phyloP scores from a whole-genome alignment of 345 rosid genomes.

The Lepidium africanum region DNA sequence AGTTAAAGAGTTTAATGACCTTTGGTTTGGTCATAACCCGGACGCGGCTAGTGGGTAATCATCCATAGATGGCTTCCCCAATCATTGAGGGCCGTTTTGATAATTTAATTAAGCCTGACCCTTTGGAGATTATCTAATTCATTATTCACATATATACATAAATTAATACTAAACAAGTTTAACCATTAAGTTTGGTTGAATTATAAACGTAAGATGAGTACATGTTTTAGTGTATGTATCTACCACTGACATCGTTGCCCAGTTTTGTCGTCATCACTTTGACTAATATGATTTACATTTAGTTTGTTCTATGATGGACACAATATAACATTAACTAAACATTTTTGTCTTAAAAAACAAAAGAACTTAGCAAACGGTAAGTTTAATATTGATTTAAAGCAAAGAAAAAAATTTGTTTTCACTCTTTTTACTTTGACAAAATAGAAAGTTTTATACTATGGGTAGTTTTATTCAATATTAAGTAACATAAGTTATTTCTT shows the following conservation, averaged over 20 bases:
- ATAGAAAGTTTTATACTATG: too few relatives aligned
- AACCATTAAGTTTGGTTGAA: not conserved
- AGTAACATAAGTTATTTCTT: too few relatives aligned
- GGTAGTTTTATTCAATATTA: too few relatives aligned
- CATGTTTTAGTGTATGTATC: not conserved
- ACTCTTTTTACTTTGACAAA: too few relatives aligned
- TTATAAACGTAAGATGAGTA: not conserved
- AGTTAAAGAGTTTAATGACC: not conserved
- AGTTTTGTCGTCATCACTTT: not conserved
- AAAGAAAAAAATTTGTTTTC: too few relatives aligned
- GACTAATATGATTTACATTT: not conserved
- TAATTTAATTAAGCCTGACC: not conserved
- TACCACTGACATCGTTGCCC: not conserved
- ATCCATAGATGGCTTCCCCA: slow-evolving; percentile 32
- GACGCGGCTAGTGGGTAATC: slow-evolving; percentile 34
- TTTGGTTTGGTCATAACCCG: slow-evolving; percentile 4
- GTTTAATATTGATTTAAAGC: too few relatives aligned
- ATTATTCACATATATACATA: not conserved
- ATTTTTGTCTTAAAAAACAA: not conserved
- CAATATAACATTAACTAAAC: not conserved
- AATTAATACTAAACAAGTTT: not conserved
- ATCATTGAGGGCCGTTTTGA: slow-evolving; percentile 31
- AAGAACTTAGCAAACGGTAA: too few relatives aligned
- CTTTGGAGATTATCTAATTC: not conserved
- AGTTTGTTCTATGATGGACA: not conserved